Evolutionary conservation across 345 rosid species (phyloP).

Genomic region (Pistacia integerrima): DNA sequence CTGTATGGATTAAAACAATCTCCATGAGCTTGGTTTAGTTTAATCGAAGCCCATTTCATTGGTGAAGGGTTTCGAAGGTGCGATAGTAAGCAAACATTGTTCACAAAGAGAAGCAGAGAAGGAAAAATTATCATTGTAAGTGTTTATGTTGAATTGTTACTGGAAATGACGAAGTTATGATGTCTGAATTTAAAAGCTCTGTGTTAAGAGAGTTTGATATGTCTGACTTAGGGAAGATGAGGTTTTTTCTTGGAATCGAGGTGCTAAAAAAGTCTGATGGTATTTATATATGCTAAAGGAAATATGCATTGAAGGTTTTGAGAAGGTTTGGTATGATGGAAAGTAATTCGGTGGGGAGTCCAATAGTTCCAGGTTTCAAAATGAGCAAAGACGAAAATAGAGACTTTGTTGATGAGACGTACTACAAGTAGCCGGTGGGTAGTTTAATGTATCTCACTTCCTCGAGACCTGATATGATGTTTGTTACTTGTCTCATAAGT

Average conservation of each 20-base stretch:
- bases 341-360: constrained; percentile 3
- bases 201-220: background rate
- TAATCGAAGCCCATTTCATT: too few relatives aligned
- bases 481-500: too few relatives aligned
- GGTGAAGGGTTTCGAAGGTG: too few relatives aligned
- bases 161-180: background rate
- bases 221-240: too few relatives aligned
- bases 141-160: background rate
- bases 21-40: too few relatives aligned
- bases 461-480: constrained; percentile 5
- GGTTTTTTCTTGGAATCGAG: background rate
- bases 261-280: background rate
- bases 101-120: background rate
- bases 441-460: constrained; percentile 6
- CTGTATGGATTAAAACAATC: background rate
- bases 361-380: constrained; percentile 2
- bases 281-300: background rate
- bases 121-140: background rate
- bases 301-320: constrained; percentile 4
- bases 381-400: background rate
- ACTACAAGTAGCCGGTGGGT: background rate
- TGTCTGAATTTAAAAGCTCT: constrained; percentile 1
- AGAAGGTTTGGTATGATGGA: constrained; percentile 9
- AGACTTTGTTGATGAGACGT: background rate
- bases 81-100: background rate